Evolutionary conservation across 129 eudicot genomes (phyloP), one percentile per base, ranked within the genome.

Genomic region (Centaurea solstitialis): DNA sequence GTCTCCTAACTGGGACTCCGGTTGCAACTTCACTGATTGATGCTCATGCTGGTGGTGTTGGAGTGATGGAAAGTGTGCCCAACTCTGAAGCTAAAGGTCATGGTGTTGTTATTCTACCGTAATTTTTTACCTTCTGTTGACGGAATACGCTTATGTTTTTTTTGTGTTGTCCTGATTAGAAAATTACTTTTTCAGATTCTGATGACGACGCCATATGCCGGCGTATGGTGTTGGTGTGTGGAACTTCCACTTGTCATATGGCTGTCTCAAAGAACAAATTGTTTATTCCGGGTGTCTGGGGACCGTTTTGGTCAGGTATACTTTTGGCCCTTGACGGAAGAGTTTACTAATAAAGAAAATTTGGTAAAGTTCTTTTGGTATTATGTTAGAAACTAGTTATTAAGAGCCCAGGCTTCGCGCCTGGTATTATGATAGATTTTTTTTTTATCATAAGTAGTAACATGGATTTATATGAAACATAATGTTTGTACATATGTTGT

Each of bases 31-130:
- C 99, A 17, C 84, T 96, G 74, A 93, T 96, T 80, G 99, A 96
- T 93, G 99, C 99, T 62, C 99, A 96, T 85, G 99, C 99, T 78
- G 99, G 99, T 80, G 98, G 99, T 23, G 97, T 96, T 77, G 99
- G 99, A 23, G 97, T 96, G 24, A 96, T 96, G 97, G 99, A 93
- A 91, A 96, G 99, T 79, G 86, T 79, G 73, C 92, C 90, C 13
- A 75, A 57, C 1, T 80, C 87, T 82, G 86, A 90, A 83, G 23
- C 86, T 40, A 82, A 71, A 83, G 94, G 99, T 95, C 70, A 11
- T 75, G 65, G 12, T 17, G 69, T 22, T 76, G 33, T 38, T 33
- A 15, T 41, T 20, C 12, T 40, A 72, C 30, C 24, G 1, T 82
- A 35, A 70, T 50, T 81, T 2, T 17, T 69, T 71, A 26, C 41